Evolutionary conservation across 2,329 filamentous ascomycete species (phyloP), one percentile per base, ranked within the genome.

Genomic region (Aspergillus costaricaensis): DNA sequence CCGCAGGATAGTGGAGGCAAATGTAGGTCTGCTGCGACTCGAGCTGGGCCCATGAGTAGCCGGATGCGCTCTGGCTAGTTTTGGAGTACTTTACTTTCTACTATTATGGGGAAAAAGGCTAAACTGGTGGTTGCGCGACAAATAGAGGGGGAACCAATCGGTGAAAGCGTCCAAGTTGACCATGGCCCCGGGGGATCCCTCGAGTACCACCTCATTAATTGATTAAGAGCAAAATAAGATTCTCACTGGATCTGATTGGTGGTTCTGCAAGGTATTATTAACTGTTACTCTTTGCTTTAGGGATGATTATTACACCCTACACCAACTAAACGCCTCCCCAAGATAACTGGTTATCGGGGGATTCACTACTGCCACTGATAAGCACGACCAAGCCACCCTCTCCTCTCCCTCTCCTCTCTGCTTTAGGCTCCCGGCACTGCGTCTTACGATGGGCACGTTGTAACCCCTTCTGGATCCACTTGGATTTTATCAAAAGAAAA

Each of bases 221-320:
- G 53, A 55, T 55, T 47, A 30, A 44, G 52, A 8, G 10, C 30
- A 36, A 36, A 12, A 36, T 5, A 36, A 36, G 25, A n/a, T n/a
- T 15, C 15, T 21, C 15, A 43, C 14, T 15, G 5, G 17, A 8
- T 25, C 15, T 55, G 39, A 55, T 55, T 55, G 53, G 53, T 44
- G 19, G 39, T 14, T 32, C 25, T 8, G 39, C 23, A 55, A 36
- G 32, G 53, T 21, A 55, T 55, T 55, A 55, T 55, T 55, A 43
- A 55, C 39, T n/a, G 21, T 55, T 55, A 55, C 53, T 55, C 27
- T 30, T 55, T 27, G 53, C 53, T 47, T 55, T 39, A 44, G 38
- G 14, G 25, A 43, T 21, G 41, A 44, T 44, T 44, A 44, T 21
- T 44, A 21, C 41, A 14, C 5, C 32, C n/a, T 44, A 19, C 41